phyloP scores from a whole-genome alignment of 208 protist species.

The Acanthamoeba lenticulata region DNA sequence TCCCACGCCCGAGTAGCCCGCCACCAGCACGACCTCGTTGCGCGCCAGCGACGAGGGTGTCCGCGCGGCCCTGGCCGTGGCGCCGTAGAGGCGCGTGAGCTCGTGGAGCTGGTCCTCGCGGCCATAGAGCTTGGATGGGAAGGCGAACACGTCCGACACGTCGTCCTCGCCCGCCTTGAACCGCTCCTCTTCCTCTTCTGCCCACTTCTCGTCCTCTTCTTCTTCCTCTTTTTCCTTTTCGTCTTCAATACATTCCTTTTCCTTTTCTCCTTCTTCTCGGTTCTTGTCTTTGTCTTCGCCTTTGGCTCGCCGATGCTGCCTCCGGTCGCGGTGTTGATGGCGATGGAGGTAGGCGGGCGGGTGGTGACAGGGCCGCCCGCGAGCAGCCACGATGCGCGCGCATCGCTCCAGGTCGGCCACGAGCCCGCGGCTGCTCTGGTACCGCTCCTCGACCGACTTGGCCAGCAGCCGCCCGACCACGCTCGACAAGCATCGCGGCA shows the following conservation, averaged over 20 bases:
- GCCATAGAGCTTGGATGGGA: conserved; percentile 1
- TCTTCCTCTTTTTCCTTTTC: not conserved
- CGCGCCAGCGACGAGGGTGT: not conserved
- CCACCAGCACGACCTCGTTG: not conserved
- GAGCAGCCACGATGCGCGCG: not conserved
- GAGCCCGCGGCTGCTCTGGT: conserved; percentile 41
- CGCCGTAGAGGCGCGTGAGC: not conserved
- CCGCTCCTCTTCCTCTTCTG: not conserved
- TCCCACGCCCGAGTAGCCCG: conserved; percentile 24
- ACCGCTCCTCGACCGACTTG: conserved; percentile 21
- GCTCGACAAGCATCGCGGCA: not conserved
- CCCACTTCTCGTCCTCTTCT: not conserved
- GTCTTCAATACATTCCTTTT: not conserved
- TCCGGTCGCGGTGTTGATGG: not conserved
- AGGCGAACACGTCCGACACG: conserved; percentile 53
- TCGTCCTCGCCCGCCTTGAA: conserved; percentile 10
- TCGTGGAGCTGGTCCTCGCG: not conserved
- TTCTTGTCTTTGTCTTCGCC: not conserved
- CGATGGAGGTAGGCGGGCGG: too few relatives aligned
- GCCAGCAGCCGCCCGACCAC: not conserved
- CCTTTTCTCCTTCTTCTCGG: not conserved
- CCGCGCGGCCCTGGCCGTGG: not conserved
- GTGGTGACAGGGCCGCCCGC: too few relatives aligned
- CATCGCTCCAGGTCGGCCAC: not conserved
- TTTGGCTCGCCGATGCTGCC: too few relatives aligned